These are phyloP conservation scores for Volvox africanus DNA, from an alignment of 139 green algal genomes.

Conservation along the genomic window DNA sequence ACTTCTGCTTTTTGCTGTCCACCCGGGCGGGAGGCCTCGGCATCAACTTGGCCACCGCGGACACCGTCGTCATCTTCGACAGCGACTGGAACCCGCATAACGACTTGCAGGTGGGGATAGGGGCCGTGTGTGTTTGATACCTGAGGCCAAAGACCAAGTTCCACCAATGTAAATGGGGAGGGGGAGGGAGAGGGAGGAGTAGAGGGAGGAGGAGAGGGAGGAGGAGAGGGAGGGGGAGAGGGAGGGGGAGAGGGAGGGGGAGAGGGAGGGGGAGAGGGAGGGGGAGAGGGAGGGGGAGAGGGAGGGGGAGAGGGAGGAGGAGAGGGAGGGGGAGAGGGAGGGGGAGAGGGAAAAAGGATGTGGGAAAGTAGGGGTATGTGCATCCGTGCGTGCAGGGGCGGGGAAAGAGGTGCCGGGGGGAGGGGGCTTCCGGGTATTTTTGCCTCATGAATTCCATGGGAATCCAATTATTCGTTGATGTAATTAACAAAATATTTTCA, in stretches of 20 bases:
- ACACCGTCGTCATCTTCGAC: constrained; percentile 98
- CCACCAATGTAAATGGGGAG: too few species aligned
- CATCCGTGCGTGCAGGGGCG: too few species aligned
- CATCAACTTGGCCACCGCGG: constrained; percentile 98
- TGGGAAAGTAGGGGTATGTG: not conserved
- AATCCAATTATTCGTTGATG: too few species aligned
- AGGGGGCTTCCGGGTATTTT: too few species aligned
- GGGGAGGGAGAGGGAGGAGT: not conserved
- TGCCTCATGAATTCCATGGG: too few species aligned
- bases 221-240: not conserved
- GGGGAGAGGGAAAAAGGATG: not conserved
- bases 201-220: not conserved
- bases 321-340: not conserved
- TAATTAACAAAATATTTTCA: too few species aligned
- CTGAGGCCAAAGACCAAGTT: too few species aligned
- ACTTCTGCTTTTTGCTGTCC: constrained; percentile 97
- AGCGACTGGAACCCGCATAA: constrained; percentile 86
- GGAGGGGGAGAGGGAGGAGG: not conserved
- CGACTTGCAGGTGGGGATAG: constrained; percentile 87
- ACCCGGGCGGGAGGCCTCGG: constrained; percentile 95
- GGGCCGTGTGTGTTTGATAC: not conserved
- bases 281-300: not conserved
- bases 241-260: not conserved
- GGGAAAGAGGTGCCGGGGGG: too few species aligned
- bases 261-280: not conserved